Evolutionary conservation across 106 monocot species (phyloP).

Genomic region (Acorus calamus): DNA sequence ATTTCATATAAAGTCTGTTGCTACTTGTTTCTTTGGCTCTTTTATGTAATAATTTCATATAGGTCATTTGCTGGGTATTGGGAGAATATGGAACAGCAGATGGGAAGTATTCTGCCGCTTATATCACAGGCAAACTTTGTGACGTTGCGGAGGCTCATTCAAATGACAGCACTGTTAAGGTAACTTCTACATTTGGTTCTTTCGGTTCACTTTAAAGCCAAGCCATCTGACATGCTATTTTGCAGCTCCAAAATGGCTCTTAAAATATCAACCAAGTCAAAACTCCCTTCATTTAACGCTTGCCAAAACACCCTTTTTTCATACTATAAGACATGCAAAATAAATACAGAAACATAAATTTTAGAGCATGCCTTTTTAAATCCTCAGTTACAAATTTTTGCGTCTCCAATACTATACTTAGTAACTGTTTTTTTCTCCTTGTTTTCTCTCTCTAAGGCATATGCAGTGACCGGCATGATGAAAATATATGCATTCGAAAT

Average conservation of each 20-base stretch:
- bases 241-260: too few species aligned
- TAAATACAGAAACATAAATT: too few species aligned
- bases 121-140: slow-evolving; percentile 86
- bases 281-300: too few species aligned
- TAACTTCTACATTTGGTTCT: slow-evolving; percentile 6
- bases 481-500: slow-evolving; percentile 82
- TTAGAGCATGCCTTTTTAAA: background rate
- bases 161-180: slow-evolving; percentile 82
- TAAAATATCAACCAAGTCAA: too few species aligned
- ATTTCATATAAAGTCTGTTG: slow-evolving; percentile 1
- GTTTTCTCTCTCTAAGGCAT: slow-evolving; percentile 39
- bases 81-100: slow-evolving; percentile 97
- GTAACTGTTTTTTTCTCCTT: slow-evolving; percentile 6
- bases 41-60: slow-evolving; percentile 12
- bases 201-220: background rate
- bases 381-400: background rate
- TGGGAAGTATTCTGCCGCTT: slow-evolving; percentile 86
- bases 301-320: too few species aligned
- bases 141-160: slow-evolving; percentile 83
- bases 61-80: slow-evolving; percentile 98
- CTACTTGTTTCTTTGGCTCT: background rate
- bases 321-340: too few species aligned
- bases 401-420: background rate
- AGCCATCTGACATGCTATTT: background rate
- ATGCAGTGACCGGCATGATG: slow-evolving; percentile 84